phyloP scores from a whole-genome alignment of 371 early-diverging fungal genomes.

The Mucor sp. region DNA sequence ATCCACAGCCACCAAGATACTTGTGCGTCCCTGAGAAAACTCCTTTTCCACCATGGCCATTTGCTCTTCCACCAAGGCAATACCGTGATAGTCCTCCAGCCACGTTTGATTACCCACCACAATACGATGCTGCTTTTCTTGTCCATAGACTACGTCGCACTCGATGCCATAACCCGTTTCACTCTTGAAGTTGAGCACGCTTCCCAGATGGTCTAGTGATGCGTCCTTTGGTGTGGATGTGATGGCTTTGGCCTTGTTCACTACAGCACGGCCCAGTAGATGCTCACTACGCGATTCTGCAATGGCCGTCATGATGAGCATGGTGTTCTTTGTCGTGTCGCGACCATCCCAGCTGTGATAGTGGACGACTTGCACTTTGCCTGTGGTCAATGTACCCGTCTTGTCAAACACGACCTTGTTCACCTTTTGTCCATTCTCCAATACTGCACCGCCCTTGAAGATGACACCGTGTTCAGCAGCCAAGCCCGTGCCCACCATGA shows the following conservation, averaged over 20 bases:
- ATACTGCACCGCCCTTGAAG: conserved; percentile 82
- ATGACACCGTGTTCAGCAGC: conserved; percentile 92
- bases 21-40: conserved; percentile 72
- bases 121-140: conserved; percentile 35
- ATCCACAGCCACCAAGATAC: conserved; percentile 75
- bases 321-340: conserved; percentile 6
- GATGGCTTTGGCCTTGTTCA: conserved; percentile 53
- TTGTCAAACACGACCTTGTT: conserved; percentile 95
- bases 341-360: conserved; percentile 23
- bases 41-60: conserved; percentile 34
- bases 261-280: conserved; percentile 83
- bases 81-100: conserved; percentile 48
- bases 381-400: conserved; percentile 93
- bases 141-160: conserved; percentile 45
- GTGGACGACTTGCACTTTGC: conserved; percentile 76
- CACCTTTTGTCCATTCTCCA: conserved; percentile 82
- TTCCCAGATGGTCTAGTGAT: conserved; percentile 39
- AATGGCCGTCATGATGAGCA: conserved; percentile 54
- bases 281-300: conserved; percentile 89
- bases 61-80: conserved; percentile 36
- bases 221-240: conserved; percentile 4
- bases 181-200: conserved; percentile 63
- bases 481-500: conserved; percentile 98
- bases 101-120: conserved; percentile 79
- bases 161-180: conserved; percentile 80